Evolutionary conservation across 768 basidiomycete species (phyloP), one percentile per base, ranked within the genome.

Genomic region (Strobilomyces confusus): DNA sequence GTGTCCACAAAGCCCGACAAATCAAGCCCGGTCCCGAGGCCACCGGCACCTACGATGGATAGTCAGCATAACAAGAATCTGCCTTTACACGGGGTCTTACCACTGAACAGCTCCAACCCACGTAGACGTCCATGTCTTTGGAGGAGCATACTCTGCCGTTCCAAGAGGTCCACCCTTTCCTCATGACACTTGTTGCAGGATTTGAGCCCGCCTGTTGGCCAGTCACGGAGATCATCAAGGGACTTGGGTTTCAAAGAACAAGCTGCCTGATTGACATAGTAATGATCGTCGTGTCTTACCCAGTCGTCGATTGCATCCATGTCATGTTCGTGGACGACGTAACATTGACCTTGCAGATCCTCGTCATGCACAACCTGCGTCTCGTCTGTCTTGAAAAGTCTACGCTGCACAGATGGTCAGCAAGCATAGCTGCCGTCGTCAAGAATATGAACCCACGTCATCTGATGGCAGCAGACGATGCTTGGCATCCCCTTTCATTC

Each of bases 101-200:
- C 88, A 64, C 80, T 76, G 59, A 89, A 90, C 6, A 90, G 69
- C 61, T 90, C 88, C 51, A 90, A 55, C 2, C 81, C 82, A 49
- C 75, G 71, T 20, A 89, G 67, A 20, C 77, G 78, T 9, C 72
- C 74, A 38, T 79, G 70, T 12, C 67, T 65, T 19, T 63, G 51
- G 6, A 72, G 58, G 9, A 79, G 69, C 5, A 59, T 40, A 7
- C 68, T 54, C 14, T 63, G 61, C 17, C 70, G 62, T 15, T 67
- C 51, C 3, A 78, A 53, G 22, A 51, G 55, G 3, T 63, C 58
- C 30, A 63, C 60, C 15, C 74, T 75, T 22, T 69, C 68, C 2
- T 62, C 29, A 34, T 58, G 59, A 55, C 85, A 86, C 13, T 40
- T 49, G 7, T 57, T 37, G 49, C 84, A 87, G 12, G 48, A 60